Evolutionary conservation across 352 stramenopile genomes (phyloP).

Genomic region (Discostella stelligera): DNA sequence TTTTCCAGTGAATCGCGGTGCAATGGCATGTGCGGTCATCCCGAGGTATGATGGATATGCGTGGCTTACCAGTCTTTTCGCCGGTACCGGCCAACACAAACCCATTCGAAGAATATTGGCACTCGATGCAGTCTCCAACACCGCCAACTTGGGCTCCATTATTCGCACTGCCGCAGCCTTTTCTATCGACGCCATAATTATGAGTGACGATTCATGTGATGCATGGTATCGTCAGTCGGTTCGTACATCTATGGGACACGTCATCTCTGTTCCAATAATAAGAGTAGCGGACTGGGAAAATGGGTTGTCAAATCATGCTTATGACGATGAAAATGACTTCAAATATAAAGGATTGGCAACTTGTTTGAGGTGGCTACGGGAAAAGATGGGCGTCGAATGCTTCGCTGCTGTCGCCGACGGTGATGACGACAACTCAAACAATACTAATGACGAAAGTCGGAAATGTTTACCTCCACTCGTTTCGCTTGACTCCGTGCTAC

Average conservation of each 20-base stretch:
- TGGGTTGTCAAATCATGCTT: constrained; percentile 17
- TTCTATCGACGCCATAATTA: constrained; percentile 64
- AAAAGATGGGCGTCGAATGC: constrained; percentile 41
- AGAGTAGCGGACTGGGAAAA: constrained; percentile 48
- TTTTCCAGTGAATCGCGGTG: constrained; percentile 60
- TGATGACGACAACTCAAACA: constrained; percentile 61
- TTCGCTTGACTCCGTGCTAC: constrained; percentile 12
- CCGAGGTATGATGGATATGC: constrained; percentile 40
- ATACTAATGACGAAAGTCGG: constrained; percentile 22
- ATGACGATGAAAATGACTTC: neutral
- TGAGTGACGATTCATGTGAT: constrained; percentile 75
- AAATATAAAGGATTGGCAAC: constrained; percentile 27
- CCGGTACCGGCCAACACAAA: constrained; percentile 4
- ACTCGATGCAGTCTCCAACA: constrained; percentile 72
- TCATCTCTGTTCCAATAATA: constrained; percentile 64
- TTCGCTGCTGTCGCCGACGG: constrained; percentile 69
- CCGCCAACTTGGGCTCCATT: constrained; percentile 73
- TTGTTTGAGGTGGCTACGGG: constrained; percentile 39
- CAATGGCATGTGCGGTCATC: constrained; percentile 65
- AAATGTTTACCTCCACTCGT: constrained; percentile 26
- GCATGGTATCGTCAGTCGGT: constrained; percentile 71
- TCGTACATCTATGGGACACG: constrained; percentile 74
- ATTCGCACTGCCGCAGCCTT: constrained; percentile 70
- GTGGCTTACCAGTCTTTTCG: constrained; percentile 54
- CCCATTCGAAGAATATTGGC: constrained; percentile 53